Evolutionary conservation across 1,284 basidiomycete species (phyloP).

Genomic region (Ustilago sp.): DNA sequence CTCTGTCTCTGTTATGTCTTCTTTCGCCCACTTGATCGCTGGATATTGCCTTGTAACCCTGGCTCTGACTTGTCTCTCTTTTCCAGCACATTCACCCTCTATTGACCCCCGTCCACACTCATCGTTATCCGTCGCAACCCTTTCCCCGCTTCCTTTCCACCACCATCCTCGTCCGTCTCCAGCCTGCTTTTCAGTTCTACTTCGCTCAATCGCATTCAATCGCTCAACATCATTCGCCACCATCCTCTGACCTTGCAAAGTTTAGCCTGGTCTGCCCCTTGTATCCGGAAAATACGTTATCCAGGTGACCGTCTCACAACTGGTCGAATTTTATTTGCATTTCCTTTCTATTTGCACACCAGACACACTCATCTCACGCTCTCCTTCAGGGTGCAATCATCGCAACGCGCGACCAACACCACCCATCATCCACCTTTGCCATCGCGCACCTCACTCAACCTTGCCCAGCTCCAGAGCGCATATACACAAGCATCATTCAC

Average conservation of each 20-base stretch:
- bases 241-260: background rate
- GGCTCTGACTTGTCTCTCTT: background rate
- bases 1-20: background rate
- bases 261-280: background rate
- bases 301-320: background rate
- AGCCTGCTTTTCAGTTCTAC: background rate
- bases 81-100: background rate
- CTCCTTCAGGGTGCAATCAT: slow-evolving; percentile 4
- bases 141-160: slow-evolving; percentile 23
- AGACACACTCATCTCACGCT: slow-evolving; percentile 7
- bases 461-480: no score
- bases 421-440: background rate
- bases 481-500: no score
- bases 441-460: background rate
- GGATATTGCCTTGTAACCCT: background rate
- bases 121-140: slow-evolving; percentile 50
- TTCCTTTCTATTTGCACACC: background rate
- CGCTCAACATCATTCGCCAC: background rate
- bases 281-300: background rate
- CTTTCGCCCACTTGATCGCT: slow-evolving; percentile 5
- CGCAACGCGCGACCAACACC: background rate
- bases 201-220: background rate
- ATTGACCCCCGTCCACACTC: slow-evolving; percentile 24
- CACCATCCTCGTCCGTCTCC: slow-evolving; percentile 2
- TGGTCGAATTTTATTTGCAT: slow-evolving; percentile 1